phyloP scores from a whole-genome alignment of 768 basidiomycete genomes.

The Lentinula boryana region DNA sequence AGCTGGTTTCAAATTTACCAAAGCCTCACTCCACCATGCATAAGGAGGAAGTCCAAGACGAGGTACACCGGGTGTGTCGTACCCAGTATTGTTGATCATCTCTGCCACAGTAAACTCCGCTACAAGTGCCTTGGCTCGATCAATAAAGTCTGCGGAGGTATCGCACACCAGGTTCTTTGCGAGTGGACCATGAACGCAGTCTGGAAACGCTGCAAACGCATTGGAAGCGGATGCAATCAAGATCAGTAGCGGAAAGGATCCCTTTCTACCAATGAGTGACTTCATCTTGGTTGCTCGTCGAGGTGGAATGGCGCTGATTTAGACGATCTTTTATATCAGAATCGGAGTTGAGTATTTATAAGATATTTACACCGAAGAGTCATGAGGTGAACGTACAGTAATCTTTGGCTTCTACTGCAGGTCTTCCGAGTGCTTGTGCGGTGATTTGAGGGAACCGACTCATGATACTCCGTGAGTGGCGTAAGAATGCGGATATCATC shows the following conservation, averaged over 20 bases:
- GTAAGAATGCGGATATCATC: neutral
- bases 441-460: neutral
- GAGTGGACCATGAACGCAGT: slow-evolving; percentile 3
- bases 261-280: neutral
- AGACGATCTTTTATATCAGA: neutral
- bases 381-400: neutral
- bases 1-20: slow-evolving; percentile 27
- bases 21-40: slow-evolving; percentile 56
- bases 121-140: slow-evolving; percentile 44
- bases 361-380: neutral
- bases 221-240: neutral
- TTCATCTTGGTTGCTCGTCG: neutral
- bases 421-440: neutral
- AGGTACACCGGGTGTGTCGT: slow-evolving; percentile 42
- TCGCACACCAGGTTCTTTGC: slow-evolving; percentile 2
- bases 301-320: neutral
- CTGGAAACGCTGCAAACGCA: neutral
- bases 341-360: neutral
- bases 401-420: neutral
- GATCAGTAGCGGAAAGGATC: neutral
- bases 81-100: slow-evolving; percentile 45
- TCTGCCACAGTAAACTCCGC: slow-evolving; percentile 44
- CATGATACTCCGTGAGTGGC: neutral
- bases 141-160: slow-evolving; percentile 2
- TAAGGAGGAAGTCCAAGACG: slow-evolving; percentile 52